Conservation (phyloP, 31 red algal species). For the Endocladia muricata region DNA sequence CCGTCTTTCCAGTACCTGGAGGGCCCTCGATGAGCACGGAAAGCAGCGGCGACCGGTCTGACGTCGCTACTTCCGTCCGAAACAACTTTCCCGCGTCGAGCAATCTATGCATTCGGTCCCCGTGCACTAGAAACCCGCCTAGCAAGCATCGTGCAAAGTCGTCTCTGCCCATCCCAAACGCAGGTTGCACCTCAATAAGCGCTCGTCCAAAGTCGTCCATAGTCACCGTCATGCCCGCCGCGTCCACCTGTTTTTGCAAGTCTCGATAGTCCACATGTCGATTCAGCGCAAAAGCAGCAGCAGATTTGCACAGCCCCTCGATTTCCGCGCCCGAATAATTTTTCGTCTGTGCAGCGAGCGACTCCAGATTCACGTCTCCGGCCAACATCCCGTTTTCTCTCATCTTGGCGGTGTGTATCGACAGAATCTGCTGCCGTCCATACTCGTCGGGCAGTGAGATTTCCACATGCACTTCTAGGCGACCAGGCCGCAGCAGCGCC, state of each 20-base stretch:
- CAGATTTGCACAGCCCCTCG: constrained; percentile 98
- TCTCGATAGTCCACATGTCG: constrained; percentile 94
- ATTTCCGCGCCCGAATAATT: constrained; percentile 99
- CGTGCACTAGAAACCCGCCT: constrained; percentile 91
- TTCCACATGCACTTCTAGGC: constrained; percentile 98
- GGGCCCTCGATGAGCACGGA: constrained; percentile 94
- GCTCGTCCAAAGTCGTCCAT: constrained; percentile 94
- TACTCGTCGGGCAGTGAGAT: constrained; percentile 97
- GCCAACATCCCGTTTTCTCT: constrained; percentile 82
- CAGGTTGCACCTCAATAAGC: constrained; percentile 89
- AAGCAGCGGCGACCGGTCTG: constrained; percentile 83
- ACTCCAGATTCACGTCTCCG: constrained; percentile 74
- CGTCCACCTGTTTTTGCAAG: constrained; percentile 83
- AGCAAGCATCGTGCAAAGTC: constrained; percentile 91
- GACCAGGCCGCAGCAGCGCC: constrained; percentile 93
- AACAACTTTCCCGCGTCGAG: constrained; percentile 85
- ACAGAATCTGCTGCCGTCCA: constrained; percentile 93
- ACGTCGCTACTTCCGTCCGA: constrained; percentile 77
- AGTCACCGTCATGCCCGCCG: constrained; percentile 67
- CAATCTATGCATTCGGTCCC: constrained; percentile 66
- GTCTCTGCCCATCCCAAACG: constrained; percentile 88
- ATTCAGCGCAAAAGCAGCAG: constrained; percentile 93
- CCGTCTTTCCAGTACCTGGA: constrained; percentile 95
- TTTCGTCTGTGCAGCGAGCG: constrained; percentile 81
- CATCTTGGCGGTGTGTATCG: constrained; percentile 98